Evolutionary conservation across 108 stramenopile genomes (phyloP), one percentile per base, ranked within the genome.

Genomic region (Fragilariopsis cylindrus): DNA sequence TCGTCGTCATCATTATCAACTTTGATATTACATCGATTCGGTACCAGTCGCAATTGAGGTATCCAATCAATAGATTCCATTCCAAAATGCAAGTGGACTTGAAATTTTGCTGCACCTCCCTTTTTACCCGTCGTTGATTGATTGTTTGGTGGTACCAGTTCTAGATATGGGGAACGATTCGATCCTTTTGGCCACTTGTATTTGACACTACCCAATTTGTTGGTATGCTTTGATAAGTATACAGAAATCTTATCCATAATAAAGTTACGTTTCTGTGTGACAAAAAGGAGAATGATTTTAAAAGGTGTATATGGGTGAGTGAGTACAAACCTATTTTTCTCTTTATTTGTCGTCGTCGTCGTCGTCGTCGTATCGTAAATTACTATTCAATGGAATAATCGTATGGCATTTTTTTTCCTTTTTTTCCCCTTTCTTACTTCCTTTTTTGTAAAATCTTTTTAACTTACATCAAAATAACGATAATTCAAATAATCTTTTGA

Each of bases 401-500:
- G 30, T 30, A 1, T 18, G 19, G 16, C 1, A 45, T 40, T 60
- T 60, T 21, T 40, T 21, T 39, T 21, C 21, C n/a, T 54, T n/a
- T n/a, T 30, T 1, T 30, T 18, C 3, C 19, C 60, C 60, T 62
- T 62, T 18, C 52, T n/a, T 15, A 12, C 52, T 21, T 8, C 8
- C 13, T 66, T 66, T 66, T 1, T 43, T 16, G 45, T 13, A 52
- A 52, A 52, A 52, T 12, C 11, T 44, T 62, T 3, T 42, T 4
- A 60, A 84, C 92, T 84, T 85, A 93, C 92, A 82, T 94, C 94
- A 70, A 87, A 79, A 69, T 89, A 95, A 40, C 90, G 73, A 52
- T 88, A 67, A 60, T 91, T 82, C 76, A 90, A 57, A 71, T 91
- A 95, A 75, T 92, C 91, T 80, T 95, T 95, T 15, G 79, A 69